A percentile compares a stretch with the other conserved stretches of the same genome.
phyloP scores from a whole-genome alignment of 768 basidiomycete species.

The Lentinula aciculospora region DNA sequence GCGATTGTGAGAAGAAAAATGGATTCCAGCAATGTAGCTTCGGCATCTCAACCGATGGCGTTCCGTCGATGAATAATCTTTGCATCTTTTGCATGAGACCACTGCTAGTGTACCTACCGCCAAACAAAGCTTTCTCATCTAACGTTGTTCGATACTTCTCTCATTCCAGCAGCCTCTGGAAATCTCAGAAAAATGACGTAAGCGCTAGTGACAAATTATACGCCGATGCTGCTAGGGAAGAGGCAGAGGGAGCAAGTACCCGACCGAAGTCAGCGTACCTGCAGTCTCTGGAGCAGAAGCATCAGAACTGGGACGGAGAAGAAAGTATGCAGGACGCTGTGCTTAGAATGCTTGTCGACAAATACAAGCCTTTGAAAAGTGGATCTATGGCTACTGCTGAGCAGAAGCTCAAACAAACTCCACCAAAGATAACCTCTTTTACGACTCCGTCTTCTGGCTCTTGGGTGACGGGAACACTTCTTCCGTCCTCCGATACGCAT shows the following conservation, averaged over 20 bases:
- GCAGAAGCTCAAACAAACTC: slow-evolving; percentile 52
- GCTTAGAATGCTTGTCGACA: slow-evolving; percentile 81
- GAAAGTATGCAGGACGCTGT: slow-evolving; percentile 67
- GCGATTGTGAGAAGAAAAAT: too few species aligned
- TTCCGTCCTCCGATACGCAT: slow-evolving; percentile 51
- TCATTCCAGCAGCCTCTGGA: not conserved
- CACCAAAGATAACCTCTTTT: slow-evolving; percentile 30
- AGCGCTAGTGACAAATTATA: slow-evolving; percentile 47
- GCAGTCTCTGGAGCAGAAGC: slow-evolving; percentile 31
- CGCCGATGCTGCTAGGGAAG: slow-evolving; percentile 55
- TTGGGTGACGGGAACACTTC: slow-evolving; percentile 45
- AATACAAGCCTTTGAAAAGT: slow-evolving; percentile 75
- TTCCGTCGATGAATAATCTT: not conserved
- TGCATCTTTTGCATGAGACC: not conserved
- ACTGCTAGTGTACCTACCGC: not conserved
- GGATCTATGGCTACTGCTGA: slow-evolving; percentile 57
- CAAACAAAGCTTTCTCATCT: not conserved
- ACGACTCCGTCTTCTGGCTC: slow-evolving; percentile 24
- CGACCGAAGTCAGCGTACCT: slow-evolving; percentile 12
- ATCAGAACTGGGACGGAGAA: slow-evolving; percentile 75
- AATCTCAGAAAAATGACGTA: not conserved
- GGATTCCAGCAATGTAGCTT: too few species aligned
- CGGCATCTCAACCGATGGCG: too few species aligned
- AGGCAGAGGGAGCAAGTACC: slow-evolving; percentile 25
- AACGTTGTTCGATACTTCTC: not conserved